Conservation (phyloP, 805 yeast genomes). For the Komagataella populi region DNA sequence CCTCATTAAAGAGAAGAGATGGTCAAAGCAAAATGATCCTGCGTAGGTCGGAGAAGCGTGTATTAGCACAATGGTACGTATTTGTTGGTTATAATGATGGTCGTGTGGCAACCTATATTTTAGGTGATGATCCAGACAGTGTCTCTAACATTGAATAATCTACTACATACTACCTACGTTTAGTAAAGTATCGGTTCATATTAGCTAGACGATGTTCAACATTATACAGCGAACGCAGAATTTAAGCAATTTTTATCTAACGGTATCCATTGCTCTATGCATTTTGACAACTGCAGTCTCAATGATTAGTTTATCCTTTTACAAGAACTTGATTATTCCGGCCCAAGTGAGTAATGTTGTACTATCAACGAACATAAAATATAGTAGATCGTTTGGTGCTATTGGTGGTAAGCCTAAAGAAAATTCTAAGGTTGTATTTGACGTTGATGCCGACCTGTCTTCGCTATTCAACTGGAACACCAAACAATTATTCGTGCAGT, state of each 20-base stretch:
- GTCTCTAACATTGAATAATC: not conserved
- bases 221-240: not conserved
- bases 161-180: too few relatives aligned
- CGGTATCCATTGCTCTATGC: not conserved
- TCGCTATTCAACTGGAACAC: constrained; percentile 94
- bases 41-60: constrained; percentile 13
- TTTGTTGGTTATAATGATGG: constrained; percentile 21
- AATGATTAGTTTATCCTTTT: not conserved
- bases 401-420: constrained; percentile 57
- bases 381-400: constrained; percentile 58
- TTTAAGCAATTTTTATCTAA: not conserved
- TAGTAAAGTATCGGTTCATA: not conserved
- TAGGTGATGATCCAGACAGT: not conserved
- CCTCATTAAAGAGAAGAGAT: constrained; percentile 8
- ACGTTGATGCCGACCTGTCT: constrained; percentile 59
- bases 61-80: constrained; percentile 12
- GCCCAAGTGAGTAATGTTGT: not conserved
- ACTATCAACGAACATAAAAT: constrained; percentile 14
- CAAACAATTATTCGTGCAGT: constrained; percentile 84
- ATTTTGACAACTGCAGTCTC: not conserved
- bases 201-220: not conserved
- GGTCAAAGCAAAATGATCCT: constrained; percentile 19
- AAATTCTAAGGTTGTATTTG: constrained; percentile 59
- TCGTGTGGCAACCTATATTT: constrained; percentile 12
- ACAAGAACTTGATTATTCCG: not conserved